phyloP scores from a whole-genome alignment of 495 filamentous ascomycete species.

The Cryomyces minteri region DNA sequence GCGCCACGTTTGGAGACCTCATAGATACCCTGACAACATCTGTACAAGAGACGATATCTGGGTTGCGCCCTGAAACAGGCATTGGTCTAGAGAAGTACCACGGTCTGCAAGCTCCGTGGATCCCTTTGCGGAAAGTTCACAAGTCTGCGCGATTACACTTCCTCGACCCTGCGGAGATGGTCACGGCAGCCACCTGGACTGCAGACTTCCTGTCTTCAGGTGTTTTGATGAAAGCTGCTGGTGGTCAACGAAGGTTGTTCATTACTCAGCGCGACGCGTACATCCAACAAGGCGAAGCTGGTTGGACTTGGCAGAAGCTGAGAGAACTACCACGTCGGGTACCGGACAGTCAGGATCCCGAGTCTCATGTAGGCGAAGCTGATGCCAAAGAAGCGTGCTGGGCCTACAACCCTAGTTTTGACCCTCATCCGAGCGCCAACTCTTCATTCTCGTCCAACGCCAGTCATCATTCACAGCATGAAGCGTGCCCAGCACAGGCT shows the following conservation, averaged over 20 bases:
- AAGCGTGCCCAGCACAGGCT: constrained; percentile 9
- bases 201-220: constrained; percentile 43
- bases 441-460: constrained; percentile 22
- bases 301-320: constrained; percentile 44
- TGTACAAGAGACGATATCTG: background rate
- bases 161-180: constrained; percentile 43
- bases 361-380: constrained; percentile 29
- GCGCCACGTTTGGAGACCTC: constrained; percentile 35
- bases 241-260: constrained; percentile 39
- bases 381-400: constrained; percentile 39
- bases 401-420: constrained; percentile 32
- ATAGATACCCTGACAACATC: constrained; percentile 18
- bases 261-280: constrained; percentile 49
- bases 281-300: constrained; percentile 28
- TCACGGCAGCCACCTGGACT: constrained; percentile 46
- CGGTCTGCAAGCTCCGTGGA: constrained; percentile 33
- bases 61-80: background rate
- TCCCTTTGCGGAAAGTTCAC: constrained; percentile 51
- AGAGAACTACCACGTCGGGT: constrained; percentile 37
- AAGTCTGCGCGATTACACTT: constrained; percentile 49
- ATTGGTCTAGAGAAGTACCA: constrained; percentile 6
- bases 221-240: constrained; percentile 38
- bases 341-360: constrained; percentile 21
- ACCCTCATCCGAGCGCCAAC: constrained; percentile 24
- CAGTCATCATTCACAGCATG: constrained; percentile 10